Base-by-base conservation (phyloP, 1,139 yeast genomes). In the Keqinozyma sinolaborantium region DNA sequence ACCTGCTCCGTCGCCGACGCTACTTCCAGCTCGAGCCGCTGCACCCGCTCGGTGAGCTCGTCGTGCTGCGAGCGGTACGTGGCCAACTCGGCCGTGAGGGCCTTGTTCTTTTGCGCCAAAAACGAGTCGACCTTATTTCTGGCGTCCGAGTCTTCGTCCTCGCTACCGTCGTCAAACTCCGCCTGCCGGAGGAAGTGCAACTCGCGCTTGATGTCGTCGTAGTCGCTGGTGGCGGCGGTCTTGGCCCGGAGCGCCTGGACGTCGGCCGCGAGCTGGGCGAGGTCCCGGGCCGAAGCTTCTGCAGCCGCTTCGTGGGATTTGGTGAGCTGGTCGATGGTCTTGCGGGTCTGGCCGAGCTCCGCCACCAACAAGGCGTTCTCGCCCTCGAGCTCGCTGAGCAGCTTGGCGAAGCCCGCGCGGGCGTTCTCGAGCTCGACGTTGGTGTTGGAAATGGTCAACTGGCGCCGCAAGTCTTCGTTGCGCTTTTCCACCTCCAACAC, bases 151-250 rank as follows among this genome's bases (percentile, higher is more conserved):
- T 32, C 38, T 10, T 41, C 51, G 3, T 40, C 45, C 9, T 41
- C 51, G 10, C 51, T 60, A 15, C 53, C 67, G 36, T 61, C 71
- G 10, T 79, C 92, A 58, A 84, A 83, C 49, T 85, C 88, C 25
- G 86, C 80, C 41, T 79, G 80, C 49, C 85, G 79, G 39, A 90
- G 56, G 16, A 87, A 73, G 14, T 70, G 73, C 38, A 88, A 62
- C 49, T 88, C 96, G 31, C 74, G 73, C 53, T 85, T 87, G 30
- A 88, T 56, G 42, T 84, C 87, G 33, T 83, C 88, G 54, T 90
- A 88, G 51, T 83, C 90, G 3, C 66, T 59, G 21, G 76, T 70
- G 26, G 58, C 55, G 2, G 59, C 60, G 28, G 79, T 50, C 34
- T 70, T 69, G 33, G 51, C 53, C 45, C 75, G 73, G 41, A 83